A percentile compares a stretch with the other conserved stretches of the same genome.
Evolutionary conservation across 2,329 filamentous ascomycete species (phyloP).

Genomic region (Aspergillus sp.): DNA sequence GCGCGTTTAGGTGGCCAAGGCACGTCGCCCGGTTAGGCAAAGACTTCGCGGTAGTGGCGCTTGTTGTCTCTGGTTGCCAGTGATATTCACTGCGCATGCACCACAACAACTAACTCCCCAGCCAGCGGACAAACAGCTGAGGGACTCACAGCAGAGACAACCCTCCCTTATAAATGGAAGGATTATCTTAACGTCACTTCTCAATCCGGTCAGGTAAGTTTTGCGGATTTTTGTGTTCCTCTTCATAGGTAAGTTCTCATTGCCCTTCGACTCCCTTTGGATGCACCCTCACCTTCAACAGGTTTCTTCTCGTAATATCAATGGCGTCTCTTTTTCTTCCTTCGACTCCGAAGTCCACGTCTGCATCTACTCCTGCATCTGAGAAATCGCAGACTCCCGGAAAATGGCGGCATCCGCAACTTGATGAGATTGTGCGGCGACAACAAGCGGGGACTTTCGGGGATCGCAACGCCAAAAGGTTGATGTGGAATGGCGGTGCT

Average conservation of each 20-base stretch:
- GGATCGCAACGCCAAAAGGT: conserved; percentile 69
- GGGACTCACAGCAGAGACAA: not conserved
- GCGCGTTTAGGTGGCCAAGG: not conserved
- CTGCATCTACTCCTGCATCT: conserved; percentile 27
- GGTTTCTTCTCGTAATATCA: conserved; percentile 14
- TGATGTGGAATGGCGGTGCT: conserved; percentile 66
- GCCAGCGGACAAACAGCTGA: not conserved
- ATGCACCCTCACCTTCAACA: not conserved
- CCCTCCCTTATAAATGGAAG: conserved; percentile 10
- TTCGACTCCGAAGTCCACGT: conserved; percentile 42
- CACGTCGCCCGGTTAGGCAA: conserved; percentile 14
- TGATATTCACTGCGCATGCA: conserved; percentile 7
- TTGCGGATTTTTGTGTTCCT: not conserved
- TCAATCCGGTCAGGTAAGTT: conserved; percentile 13
- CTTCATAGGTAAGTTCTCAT: conserved; percentile 13
- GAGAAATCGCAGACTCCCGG: conserved; percentile 55
- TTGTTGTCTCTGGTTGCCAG: conserved; percentile 18
- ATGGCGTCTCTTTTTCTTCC: conserved; percentile 40
- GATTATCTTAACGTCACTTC: not conserved
- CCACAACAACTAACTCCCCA: conserved; percentile 20
- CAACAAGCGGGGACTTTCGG: conserved; percentile 77
- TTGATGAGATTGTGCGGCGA: conserved; percentile 81
- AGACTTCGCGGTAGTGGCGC: conserved; percentile 23
- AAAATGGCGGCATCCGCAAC: conserved; percentile 85
- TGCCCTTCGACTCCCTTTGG: not conserved